A percentile compares a stretch with the other conserved stretches of the same genome.
Conservation (phyloP, 1,139 yeast species). For the Pichia sp. region DNA sequence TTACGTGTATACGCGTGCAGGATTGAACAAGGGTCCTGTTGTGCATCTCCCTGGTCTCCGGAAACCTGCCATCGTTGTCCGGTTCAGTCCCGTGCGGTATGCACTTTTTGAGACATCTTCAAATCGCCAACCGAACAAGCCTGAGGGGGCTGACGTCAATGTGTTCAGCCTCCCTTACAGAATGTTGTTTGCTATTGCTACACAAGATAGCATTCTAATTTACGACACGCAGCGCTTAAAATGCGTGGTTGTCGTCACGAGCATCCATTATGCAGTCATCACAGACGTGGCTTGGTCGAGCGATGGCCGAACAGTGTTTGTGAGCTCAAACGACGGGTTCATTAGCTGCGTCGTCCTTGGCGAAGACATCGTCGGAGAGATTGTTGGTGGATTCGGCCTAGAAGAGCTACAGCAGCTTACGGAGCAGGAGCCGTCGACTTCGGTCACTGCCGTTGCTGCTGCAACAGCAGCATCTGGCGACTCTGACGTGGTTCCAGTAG, state of each 20-base stretch:
- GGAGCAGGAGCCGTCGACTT: neutral
- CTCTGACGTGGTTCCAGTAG: neutral
- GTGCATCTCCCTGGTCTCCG: conserved; percentile 73
- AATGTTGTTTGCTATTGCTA: conserved; percentile 88
- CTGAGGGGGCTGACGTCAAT: neutral
- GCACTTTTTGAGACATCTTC: conserved; percentile 32
- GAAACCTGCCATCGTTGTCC: conserved; percentile 79
- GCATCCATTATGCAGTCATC: conserved; percentile 80
- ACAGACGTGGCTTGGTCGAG: conserved; percentile 84
- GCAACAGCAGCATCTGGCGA: neutral
- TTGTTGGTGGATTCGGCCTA: conserved; percentile 13
- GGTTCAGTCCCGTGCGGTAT: conserved; percentile 70
- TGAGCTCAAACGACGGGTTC: conserved; percentile 93
- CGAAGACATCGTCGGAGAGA: conserved; percentile 23
- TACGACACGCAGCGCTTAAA: conserved; percentile 69
- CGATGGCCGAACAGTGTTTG: conserved; percentile 67
- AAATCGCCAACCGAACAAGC: neutral
- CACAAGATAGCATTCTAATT: conserved; percentile 78
- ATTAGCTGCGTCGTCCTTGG: conserved; percentile 62
- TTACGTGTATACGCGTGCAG: conserved; percentile 67
- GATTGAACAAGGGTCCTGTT: conserved; percentile 62
- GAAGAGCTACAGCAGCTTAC: neutral
- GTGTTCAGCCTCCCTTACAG: conserved; percentile 63
- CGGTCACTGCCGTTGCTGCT: too few relatives aligned
- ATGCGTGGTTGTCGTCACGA: conserved; percentile 73